These are phyloP conservation scores for Panicum hallii DNA, from an alignment of 202 grass and related monocot genomes.

Conservation along the genomic window DNA sequence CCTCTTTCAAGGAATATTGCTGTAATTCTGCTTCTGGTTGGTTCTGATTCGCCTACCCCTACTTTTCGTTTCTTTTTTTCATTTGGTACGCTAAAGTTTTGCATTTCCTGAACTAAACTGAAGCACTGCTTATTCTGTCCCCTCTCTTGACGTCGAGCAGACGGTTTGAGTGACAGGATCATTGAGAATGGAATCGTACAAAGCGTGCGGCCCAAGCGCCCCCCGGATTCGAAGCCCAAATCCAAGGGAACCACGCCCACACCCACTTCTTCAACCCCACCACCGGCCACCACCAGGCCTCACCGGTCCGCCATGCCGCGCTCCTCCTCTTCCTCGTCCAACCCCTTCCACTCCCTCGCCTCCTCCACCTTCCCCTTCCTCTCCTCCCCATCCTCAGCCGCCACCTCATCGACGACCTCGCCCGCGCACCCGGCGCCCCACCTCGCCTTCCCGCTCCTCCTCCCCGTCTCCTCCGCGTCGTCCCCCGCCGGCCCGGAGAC, in stretches of 20 bases:
- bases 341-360: slow-evolving; percentile 46
- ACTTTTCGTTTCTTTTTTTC: no score
- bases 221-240: slow-evolving; percentile 39
- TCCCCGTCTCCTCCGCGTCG: slow-evolving; percentile 41
- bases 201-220: not conserved
- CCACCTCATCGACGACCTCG: slow-evolving; percentile 29
- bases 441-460: slow-evolving; percentile 42
- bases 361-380: slow-evolving; percentile 24
- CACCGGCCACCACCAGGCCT: not conserved
- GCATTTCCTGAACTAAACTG: no score
- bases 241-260: not conserved
- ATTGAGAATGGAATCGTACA: not conserved
- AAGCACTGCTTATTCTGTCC: no score
- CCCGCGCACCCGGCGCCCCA: slow-evolving; percentile 18
- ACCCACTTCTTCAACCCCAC: not conserved
- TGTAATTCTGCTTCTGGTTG: not conserved
- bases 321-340: slow-evolving; percentile 43
- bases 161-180: no score
- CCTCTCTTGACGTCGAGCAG: no score
- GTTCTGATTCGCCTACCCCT: not conserved
- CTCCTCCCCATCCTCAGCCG: slow-evolving; percentile 13
- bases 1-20: not conserved
- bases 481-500: slow-evolving; percentile 36
- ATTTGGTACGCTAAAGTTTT: not conserved
- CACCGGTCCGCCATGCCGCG: slow-evolving; percentile 15